Base-by-base conservation (phyloP, 1,284 basidiomycete genomes). In the Malassezia yamatoensis region DNA sequence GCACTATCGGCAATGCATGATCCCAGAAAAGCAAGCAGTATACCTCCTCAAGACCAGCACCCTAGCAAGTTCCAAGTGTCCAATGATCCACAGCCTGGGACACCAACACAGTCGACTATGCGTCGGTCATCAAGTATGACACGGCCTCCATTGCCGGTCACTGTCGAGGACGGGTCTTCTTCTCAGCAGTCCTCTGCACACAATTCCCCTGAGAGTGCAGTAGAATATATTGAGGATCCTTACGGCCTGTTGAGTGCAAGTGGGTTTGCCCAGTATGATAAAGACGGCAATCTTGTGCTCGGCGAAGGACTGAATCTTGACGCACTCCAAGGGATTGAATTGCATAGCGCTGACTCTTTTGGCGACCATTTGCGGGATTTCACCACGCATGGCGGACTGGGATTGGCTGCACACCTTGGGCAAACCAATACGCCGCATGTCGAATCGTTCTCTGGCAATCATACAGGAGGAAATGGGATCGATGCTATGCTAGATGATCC, bases 151-250 rank as follows among this genome's bases (percentile, higher is more conserved):
- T 49, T 70, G 29, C 68, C 70, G 9, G 67, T 68, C 15, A 72
- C 70, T 8, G 70, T 72, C 5, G 70, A 72, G 51, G 70, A 72
- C 42, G 68, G 58, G 2, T 62, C 66, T 1, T 64, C 68, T 7
- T 62, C 62, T 10, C 60, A 62, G 10, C 38, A 33, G 16, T 38
- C 50, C 39, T 48, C 50, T 11, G 57, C 63, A 0, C 59, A 54
- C 1, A 55, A 54, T 1, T 63, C 64, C 15, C 62, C 65, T 2
- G 65, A 64, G 1, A 41, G 53, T 34, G 57, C 67, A 36, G 63
- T 70, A 34, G 67, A 72, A 15, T 46, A 68, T 50, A 59, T 72
- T 49, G 70, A 72, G 39, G 70, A 72, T 54, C 68, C 70, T 12
- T 72, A 72, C 50, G 70, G 68, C 12, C 60, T 72, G 6, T 51